Conservation (phyloP, 306 rosid genomes). For the Senna tora region DNA sequence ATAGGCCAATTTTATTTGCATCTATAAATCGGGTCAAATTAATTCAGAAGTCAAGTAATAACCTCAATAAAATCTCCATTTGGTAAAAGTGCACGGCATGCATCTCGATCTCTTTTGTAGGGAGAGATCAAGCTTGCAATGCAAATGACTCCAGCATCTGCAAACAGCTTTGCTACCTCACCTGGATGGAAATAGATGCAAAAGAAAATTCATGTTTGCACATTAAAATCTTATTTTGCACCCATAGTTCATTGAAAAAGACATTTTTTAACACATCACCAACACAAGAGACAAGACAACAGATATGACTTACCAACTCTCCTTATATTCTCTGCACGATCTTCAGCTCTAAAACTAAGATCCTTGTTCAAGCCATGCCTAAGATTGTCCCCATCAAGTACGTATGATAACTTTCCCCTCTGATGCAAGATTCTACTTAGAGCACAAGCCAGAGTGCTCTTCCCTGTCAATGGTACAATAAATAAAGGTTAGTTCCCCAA, state of each 20-base stretch:
- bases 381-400: slow-evolving; percentile 84
- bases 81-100: slow-evolving; percentile 70
- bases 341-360: slow-evolving; percentile 69
- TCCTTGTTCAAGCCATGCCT: slow-evolving; percentile 78
- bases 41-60: slow-evolving; percentile 12
- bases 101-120: slow-evolving; percentile 67
- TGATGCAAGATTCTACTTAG: slow-evolving; percentile 59
- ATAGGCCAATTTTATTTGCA: neutral
- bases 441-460: slow-evolving; percentile 86
- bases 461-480: slow-evolving; percentile 47
- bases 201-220: neutral
- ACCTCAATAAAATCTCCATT: slow-evolving; percentile 79
- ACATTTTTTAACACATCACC: neutral
- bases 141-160: slow-evolving; percentile 82
- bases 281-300: neutral
- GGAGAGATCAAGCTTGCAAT: slow-evolving; percentile 85
- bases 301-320: slow-evolving; percentile 64
- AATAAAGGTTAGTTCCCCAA: neutral
- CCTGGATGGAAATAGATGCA: slow-evolving; percentile 40
- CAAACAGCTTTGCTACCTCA: slow-evolving; percentile 82
- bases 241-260: neutral
- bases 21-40: neutral
- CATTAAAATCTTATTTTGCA: neutral
- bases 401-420: slow-evolving; percentile 65
- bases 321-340: slow-evolving; percentile 78